A percentile compares a stretch with the other conserved stretches of the same genome.
Conservation (phyloP, 179 eudicot species). For the Camellia oleifera region DNA sequence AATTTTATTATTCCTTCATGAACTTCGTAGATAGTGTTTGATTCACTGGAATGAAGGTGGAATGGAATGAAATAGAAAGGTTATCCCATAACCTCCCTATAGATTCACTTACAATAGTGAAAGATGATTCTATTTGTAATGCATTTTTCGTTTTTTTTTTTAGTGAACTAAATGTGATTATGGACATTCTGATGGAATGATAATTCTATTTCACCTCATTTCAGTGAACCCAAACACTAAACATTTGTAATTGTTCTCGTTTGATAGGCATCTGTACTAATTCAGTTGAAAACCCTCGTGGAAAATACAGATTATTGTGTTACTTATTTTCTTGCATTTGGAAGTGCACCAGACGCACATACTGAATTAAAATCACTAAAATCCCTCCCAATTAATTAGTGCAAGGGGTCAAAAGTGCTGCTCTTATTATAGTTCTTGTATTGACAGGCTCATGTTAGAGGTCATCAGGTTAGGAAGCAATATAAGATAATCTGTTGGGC, state of each 20-base stretch:
- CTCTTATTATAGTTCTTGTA: constrained; percentile 15
- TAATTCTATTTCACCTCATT: too few relatives aligned
- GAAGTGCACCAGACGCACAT: background rate
- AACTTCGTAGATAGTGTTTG: background rate
- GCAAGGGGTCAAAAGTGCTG: background rate
- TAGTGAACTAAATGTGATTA: too few relatives aligned
- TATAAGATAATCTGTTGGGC: constrained; percentile 85
- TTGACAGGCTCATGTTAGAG: constrained; percentile 94
- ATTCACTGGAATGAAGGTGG: too few relatives aligned
- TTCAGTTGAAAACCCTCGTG: background rate
- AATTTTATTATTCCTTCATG: background rate
- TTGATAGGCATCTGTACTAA: background rate
- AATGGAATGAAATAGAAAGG: too few relatives aligned
- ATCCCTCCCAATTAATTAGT: background rate
- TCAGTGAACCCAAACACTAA: too few relatives aligned
- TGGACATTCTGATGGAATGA: too few relatives aligned
- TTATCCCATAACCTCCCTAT: too few relatives aligned
- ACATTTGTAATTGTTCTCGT: background rate
- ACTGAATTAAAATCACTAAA: background rate
- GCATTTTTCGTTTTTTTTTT: too few relatives aligned
- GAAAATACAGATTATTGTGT: background rate
- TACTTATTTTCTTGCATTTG: constrained; percentile 1
- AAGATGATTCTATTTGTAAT: too few relatives aligned
- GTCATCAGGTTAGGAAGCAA: constrained; percentile 82
- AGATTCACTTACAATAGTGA: too few relatives aligned